Evolutionary conservation across 2,329 filamentous ascomycete genomes (phyloP).

Genomic region (Pseudogymnoascus sp.): DNA sequence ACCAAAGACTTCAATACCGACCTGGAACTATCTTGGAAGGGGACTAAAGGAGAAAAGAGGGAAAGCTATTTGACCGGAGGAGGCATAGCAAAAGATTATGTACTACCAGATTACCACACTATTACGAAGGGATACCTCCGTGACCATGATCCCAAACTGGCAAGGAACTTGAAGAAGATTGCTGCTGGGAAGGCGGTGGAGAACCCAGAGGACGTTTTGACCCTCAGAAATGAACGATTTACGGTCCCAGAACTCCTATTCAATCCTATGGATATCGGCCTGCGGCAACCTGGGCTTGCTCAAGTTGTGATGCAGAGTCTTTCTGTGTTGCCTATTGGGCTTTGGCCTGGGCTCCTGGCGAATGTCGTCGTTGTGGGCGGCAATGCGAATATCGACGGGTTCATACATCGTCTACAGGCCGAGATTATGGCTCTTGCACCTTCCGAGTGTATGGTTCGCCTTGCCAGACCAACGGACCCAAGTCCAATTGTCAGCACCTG

Average conservation of each 20-base stretch:
- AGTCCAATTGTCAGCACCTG: constrained; percentile 70
- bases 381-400: constrained; percentile 71
- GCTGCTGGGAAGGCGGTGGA: constrained; percentile 36
- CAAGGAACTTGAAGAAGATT: constrained; percentile 41
- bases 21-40: constrained; percentile 79
- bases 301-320: constrained; percentile 78
- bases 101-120: constrained; percentile 71
- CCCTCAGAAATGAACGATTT: constrained; percentile 88
- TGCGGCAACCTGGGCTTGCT: constrained; percentile 74
- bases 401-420: constrained; percentile 68
- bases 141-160: constrained; percentile 66
- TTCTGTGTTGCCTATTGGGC: constrained; percentile 64
- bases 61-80: constrained; percentile 38
- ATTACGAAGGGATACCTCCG: constrained; percentile 60
- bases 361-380: constrained; percentile 89
- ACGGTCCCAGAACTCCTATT: constrained; percentile 85
- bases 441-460: constrained; percentile 69
- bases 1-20: constrained; percentile 68
- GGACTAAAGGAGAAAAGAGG: constrained; percentile 53
- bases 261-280: constrained; percentile 74
- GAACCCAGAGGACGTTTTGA: constrained; percentile 68
- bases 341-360: constrained; percentile 76
- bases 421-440: constrained; percentile 67
- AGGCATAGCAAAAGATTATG: constrained; percentile 78
- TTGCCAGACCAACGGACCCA: constrained; percentile 47